phyloP scores from a whole-genome alignment of 306 rosid genomes.

The Psophocarpus tetragonolobus region DNA sequence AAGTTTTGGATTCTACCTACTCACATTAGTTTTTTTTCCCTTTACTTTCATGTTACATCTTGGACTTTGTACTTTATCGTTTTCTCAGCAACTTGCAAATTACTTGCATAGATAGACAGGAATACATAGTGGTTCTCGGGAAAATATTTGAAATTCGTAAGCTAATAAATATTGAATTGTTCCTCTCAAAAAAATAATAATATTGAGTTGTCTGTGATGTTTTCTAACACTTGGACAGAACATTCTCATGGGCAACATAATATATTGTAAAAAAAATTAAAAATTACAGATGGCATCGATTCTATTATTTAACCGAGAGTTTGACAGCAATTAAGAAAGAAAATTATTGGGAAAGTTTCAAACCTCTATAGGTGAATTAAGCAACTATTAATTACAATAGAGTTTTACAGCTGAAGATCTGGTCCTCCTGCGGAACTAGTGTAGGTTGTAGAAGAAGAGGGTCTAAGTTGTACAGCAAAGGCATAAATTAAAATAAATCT shows the following conservation, averaged over 20 bases:
- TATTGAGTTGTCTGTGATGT: background rate
- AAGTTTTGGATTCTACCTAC: conserved; percentile 11
- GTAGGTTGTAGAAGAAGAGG: background rate
- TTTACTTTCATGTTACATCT: background rate
- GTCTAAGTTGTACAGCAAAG: background rate
- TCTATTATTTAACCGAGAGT: background rate
- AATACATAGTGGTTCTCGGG: background rate
- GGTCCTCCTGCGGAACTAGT: background rate
- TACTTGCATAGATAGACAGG: conserved; percentile 7
- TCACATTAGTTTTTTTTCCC: too few relatives aligned
- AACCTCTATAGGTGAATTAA: background rate
- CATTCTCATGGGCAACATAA: conserved; percentile 8
- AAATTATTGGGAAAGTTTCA: background rate
- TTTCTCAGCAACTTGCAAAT: background rate
- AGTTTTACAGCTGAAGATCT: background rate
- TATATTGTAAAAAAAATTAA: background rate
- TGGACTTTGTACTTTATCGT: conserved; percentile 11
- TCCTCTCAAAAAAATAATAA: too few relatives aligned
- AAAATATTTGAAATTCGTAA: background rate
- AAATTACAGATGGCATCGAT: background rate
- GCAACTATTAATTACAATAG: background rate
- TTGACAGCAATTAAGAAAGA: background rate
- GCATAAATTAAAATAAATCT: background rate
- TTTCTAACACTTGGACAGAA: conserved; percentile 10
- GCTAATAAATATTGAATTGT: conserved; percentile 37